A percentile compares a stretch with the other conserved stretches of the same genome.
These are phyloP conservation scores for Bipolaris victoriae DNA, from an alignment of 2,329 filamentous ascomycete species.

Conservation along the genomic window DNA sequence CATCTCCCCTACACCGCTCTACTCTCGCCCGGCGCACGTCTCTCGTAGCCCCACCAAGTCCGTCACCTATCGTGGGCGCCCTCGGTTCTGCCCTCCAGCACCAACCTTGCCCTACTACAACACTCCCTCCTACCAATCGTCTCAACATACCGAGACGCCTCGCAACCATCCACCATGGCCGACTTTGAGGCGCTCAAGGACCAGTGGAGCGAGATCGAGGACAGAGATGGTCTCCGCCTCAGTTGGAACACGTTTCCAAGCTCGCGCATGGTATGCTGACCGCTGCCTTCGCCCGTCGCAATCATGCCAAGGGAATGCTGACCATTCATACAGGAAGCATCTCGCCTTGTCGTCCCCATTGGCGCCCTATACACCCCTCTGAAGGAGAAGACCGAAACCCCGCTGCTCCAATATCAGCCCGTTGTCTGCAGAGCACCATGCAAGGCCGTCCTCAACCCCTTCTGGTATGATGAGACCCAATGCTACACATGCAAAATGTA, in stretches of 20 bases:
- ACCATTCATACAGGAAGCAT: slow-evolving; percentile 73
- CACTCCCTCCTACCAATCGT: slow-evolving; percentile 10
- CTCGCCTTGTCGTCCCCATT: slow-evolving; percentile 91
- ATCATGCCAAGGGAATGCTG: slow-evolving; percentile 31
- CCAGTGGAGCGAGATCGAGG: slow-evolving; percentile 95
- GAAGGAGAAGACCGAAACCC: slow-evolving; percentile 91
- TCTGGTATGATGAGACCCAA: slow-evolving; percentile 70
- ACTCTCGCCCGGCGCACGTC: slow-evolving; percentile 14
- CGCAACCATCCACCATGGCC: slow-evolving; percentile 64
- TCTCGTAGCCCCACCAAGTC: slow-evolving; percentile 29
- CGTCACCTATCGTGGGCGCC: slow-evolving; percentile 38
- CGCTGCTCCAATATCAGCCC: slow-evolving; percentile 91
- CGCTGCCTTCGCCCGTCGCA: slow-evolving; percentile 2
- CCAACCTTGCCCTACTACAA: slow-evolving; percentile 27
- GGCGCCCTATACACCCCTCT: slow-evolving; percentile 93
- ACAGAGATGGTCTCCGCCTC: slow-evolving; percentile 91
- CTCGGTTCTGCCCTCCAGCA: slow-evolving; percentile 34
- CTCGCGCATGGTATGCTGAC: slow-evolving; percentile 90
- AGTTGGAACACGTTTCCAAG: slow-evolving; percentile 99
- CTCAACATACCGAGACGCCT: neutral
- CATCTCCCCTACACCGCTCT: slow-evolving; percentile 7
- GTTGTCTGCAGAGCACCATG: slow-evolving; percentile 97
- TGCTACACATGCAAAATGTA: neutral
- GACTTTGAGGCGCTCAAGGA: slow-evolving; percentile 91
- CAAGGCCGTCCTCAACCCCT: slow-evolving; percentile 93